Percentiles rank a stretch among this genome's conserved stretches.
Evolutionary conservation across 129 eudicot species (phyloP).

Genomic region (Flaveria brownii): DNA sequence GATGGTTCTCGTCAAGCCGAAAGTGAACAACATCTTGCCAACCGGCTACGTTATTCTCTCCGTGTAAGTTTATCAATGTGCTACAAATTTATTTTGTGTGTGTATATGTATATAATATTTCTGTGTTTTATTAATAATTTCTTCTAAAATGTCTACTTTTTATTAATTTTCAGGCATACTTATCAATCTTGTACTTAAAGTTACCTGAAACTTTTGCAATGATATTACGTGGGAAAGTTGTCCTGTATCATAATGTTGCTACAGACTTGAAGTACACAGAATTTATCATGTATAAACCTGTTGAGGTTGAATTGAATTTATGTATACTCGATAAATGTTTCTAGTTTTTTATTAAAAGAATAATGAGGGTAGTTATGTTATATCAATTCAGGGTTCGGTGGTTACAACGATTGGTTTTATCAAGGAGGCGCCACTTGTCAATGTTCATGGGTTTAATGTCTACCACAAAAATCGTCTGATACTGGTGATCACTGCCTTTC

Average conservation of each 20-base stretch:
- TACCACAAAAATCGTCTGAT: slow-evolving; percentile 94
- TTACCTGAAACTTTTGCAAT: slow-evolving; percentile 62
- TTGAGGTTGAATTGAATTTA: slow-evolving; percentile 53
- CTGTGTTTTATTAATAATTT: not conserved
- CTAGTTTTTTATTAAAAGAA: not conserved
- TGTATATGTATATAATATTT: not conserved
- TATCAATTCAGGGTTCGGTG: slow-evolving; percentile 54
- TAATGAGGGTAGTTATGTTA: not conserved
- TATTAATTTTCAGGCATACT: slow-evolving; percentile 62
- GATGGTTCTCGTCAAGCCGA: slow-evolving; percentile 31
- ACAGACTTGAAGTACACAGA: slow-evolving; percentile 75
- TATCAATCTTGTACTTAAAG: slow-evolving; percentile 73
- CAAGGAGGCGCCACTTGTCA: slow-evolving; percentile 79
- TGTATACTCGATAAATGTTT: not conserved
- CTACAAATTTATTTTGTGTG: not conserved
- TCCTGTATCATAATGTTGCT: slow-evolving; percentile 68
- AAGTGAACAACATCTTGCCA: slow-evolving; percentile 66
- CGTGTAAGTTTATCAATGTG: slow-evolving; percentile 54
- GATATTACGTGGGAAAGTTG: slow-evolving; percentile 61
- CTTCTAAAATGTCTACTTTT: slow-evolving; percentile 4
- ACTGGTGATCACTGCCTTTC: slow-evolving; percentile 55
- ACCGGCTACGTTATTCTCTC: slow-evolving; percentile 69
- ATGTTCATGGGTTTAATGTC: slow-evolving; percentile 83
- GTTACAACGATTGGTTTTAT: slow-evolving; percentile 86
- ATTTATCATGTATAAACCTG: slow-evolving; percentile 74